Evolutionary conservation across 2,329 filamentous ascomycete genomes (phyloP).

Genomic region (Aspergillus sp.): DNA sequence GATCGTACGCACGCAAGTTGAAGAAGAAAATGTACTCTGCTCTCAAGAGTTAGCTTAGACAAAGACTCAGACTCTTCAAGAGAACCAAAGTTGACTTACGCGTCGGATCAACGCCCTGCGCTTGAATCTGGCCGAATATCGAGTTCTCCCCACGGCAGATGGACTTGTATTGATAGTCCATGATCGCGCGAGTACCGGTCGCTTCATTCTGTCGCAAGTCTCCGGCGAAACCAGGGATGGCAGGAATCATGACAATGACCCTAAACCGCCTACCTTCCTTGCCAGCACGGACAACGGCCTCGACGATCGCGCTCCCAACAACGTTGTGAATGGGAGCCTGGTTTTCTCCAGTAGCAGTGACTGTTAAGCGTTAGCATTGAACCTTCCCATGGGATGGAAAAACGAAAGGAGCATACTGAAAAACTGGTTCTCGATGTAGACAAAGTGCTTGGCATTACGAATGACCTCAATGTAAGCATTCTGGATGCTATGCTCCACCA

Average conservation of each 20-base stretch:
- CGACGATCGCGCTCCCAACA: conserved; percentile 81
- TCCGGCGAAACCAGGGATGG: conserved; percentile 88
- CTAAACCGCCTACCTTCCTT: conserved; percentile 82
- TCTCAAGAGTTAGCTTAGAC: conserved; percentile 5
- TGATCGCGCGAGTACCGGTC: conserved; percentile 81
- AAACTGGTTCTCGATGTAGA: conserved; percentile 99
- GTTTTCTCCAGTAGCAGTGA: conserved; percentile 83
- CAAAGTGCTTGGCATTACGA: conserved; percentile 75
- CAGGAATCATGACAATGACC: conserved; percentile 82
- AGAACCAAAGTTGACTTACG: conserved; percentile 16
- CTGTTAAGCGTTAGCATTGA: conserved; percentile 23
- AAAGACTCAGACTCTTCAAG: background rate
- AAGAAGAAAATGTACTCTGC: conserved; percentile 80
- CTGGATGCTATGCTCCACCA: conserved; percentile 73
- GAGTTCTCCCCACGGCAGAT: conserved; percentile 87
- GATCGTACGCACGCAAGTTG: conserved; percentile 87
- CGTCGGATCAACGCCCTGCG: conserved; percentile 65
- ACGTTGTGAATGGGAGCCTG: conserved; percentile 80
- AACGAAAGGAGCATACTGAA: conserved; percentile 54
- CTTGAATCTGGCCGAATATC: conserved; percentile 71
- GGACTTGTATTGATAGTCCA: conserved; percentile 98
- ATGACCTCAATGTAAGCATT: conserved; percentile 84
- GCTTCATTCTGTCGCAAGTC: conserved; percentile 78
- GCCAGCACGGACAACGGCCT: conserved; percentile 72
- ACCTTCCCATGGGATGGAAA: background rate